Evolutionary conservation across 768 basidiomycete species (phyloP), one percentile per base, ranked within the genome.

Genomic region (Nevesoporus exiguus): DNA sequence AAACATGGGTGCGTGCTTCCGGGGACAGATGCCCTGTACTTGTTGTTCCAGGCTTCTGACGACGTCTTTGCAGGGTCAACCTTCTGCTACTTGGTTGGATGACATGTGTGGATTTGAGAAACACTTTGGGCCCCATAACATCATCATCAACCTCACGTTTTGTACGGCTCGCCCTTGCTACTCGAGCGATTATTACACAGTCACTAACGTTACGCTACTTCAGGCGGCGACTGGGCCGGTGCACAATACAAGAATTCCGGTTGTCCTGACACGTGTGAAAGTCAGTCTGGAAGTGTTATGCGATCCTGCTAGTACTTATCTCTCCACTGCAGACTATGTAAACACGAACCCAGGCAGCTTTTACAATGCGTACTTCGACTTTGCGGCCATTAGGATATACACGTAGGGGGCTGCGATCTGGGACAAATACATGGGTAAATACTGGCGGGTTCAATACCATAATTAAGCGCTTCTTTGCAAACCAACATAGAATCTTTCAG

Each of bases 291-390:
- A 17, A 45, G 25, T 27, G 3, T 11, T 47, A 5, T 39, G 40
- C 13, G 49, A n/a, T 45, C 51, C 13, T 54, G 22, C 24, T 3
- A 15, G 21, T 31, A 27, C 29, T 44, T 21, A 52, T 17, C 17
- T 33, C 7, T 24, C 41, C 15, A 39, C 13, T 39, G 17, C 54
- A 86, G 84, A 81, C 11, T 61, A 39, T 22, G 62, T 63, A 14
- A 44, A 63, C 49, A 27, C 25, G 56, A 84, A 88, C 61, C 89
- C 89, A 1, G 66, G 70, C 3, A 84, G 83, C 11, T 90, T 90
- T 70, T 58, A 60, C 10, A 73, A 86, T 30, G 86, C 90, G 0
- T 90, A 83, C 74, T 91, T 88, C 71, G 81, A 88, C 41, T 78
- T 92, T 66, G 76, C 78, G 44, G 80, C 78, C 47, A 68, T 90